A percentile compares a stretch with the other conserved stretches of the same genome.
Conservation (phyloP, 345 rosid genomes). For the Acer negundo region DNA sequence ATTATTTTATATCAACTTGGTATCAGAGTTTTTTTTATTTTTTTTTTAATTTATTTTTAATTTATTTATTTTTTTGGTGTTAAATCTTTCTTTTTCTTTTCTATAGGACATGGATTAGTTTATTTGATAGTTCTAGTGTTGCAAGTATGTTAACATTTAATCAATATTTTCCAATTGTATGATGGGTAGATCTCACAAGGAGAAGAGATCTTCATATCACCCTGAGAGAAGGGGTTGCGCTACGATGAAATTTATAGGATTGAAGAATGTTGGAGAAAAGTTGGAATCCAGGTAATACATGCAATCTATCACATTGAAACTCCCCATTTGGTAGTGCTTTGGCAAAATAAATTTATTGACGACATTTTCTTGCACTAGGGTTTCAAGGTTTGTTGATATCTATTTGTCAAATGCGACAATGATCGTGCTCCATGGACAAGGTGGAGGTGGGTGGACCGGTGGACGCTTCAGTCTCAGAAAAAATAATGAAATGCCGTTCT, state of each 20-base stretch:
- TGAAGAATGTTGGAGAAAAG: conserved; percentile 75
- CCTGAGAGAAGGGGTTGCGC: conserved; percentile 62
- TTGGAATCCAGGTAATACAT: conserved; percentile 48
- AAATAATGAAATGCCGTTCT: conserved; percentile 54
- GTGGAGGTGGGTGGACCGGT: conserved; percentile 50
- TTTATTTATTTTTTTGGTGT: no score
- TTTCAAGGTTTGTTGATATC: conserved; percentile 48
- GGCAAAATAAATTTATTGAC: not conserved
- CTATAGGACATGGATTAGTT: no score
- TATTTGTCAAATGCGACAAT: conserved; percentile 62
- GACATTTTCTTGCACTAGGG: conserved; percentile 35
- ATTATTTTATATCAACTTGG: not conserved
- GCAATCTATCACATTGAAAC: not conserved
- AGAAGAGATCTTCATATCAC: conserved; percentile 63
- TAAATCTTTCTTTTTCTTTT: no score
- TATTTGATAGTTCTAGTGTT: no score
- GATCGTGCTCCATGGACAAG: conserved; percentile 65
- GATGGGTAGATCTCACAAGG: conserved; percentile 57
- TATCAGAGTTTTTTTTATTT: no score
- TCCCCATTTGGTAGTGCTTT: conserved; percentile 8
- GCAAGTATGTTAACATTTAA: not conserved
- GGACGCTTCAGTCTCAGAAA: conserved; percentile 50
- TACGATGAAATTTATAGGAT: conserved; percentile 76
- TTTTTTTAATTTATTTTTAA: no score
- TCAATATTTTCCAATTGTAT: conserved; percentile 2